A percentile compares a stretch with the other conserved stretches of the same genome.
These are phyloP conservation scores for Leccinum subgranulosum DNA, from an alignment of 768 basidiomycete genomes.

Conservation along the genomic window DNA sequence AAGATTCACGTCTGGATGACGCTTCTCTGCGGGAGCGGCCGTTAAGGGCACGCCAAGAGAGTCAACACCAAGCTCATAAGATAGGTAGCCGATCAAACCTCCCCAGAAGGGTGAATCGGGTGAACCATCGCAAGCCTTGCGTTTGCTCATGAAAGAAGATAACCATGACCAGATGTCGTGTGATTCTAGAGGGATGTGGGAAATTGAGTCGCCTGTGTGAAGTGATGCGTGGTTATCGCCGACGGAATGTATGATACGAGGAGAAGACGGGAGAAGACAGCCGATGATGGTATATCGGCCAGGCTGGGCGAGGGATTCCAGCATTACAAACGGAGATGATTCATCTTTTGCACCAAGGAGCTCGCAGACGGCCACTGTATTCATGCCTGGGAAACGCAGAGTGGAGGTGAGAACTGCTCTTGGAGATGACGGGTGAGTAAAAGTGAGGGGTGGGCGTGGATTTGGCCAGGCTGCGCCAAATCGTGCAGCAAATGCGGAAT, in stretches of 20 bases:
- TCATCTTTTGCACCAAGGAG: conserved; percentile 58
- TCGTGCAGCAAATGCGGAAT: conserved; percentile 27
- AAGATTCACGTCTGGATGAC: conserved; percentile 71
- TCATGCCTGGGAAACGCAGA: conserved; percentile 42
- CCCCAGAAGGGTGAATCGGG: conserved; percentile 77
- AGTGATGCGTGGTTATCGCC: conserved; percentile 49
- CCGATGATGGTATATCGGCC: conserved; percentile 74
- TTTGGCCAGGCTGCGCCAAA: conserved; percentile 63
- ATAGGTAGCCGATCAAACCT: conserved; percentile 72
- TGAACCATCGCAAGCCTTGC: conserved; percentile 45
- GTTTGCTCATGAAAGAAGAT: conserved; percentile 59
- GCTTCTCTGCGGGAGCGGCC: conserved; percentile 22
- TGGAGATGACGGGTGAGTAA: conserved; percentile 13
- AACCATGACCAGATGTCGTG: conserved; percentile 74
- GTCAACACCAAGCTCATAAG: conserved; percentile 74
- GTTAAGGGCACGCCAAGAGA: conserved; percentile 47
- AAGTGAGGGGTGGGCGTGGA: conserved; percentile 23
- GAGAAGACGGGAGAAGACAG: conserved; percentile 49
- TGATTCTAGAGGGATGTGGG: conserved; percentile 43
- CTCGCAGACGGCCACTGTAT: conserved; percentile 53
- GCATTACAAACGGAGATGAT: conserved; percentile 57
- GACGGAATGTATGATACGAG: conserved; percentile 56
- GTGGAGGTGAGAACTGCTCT: conserved; percentile 37
- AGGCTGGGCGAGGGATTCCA: conserved; percentile 76
- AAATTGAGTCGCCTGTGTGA: conserved; percentile 33